Evolutionary conservation across 495 filamentous ascomycete species (phyloP), one percentile per base, ranked within the genome.

Genomic region (Penicillium cosmopolitanum): DNA sequence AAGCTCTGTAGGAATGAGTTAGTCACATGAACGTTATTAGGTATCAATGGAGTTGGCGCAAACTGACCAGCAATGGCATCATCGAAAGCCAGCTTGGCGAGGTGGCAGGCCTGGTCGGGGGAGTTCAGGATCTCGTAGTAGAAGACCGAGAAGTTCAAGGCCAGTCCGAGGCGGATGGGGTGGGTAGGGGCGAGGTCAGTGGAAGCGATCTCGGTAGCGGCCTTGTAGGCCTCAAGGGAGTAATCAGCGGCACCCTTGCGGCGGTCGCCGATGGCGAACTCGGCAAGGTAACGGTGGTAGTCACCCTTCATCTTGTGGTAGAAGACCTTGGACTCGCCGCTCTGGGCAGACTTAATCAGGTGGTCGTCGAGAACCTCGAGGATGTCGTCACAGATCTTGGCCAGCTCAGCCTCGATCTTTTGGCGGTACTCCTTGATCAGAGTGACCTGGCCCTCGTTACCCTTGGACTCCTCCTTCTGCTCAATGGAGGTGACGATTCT

Each of bases 261-360:
- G 81, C 91, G 92, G 76, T 98, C 95, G 74, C 95, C 95, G 77
- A 91, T 84, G 70, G 95, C 96, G 76, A 98, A 98, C 83, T 98
- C 95, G 71, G 95, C 95, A 44, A 98, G 90, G 75, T 98, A 98
- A 74, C 95, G 93, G 89, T 98, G 96, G 82, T 98, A 98, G 81
- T 98, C 95, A 77, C 95, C 95, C 89, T 98, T 98, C 95, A 98
- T 98, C 89, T 98, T 98, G 90, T 98, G 95, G 84, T 98, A 98
- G 83, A 98, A 98, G 63, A 98, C 95, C 87, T 98, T 98, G 63
- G 93, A 97, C 83, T 98, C 95, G 74, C 96, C 95, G 71, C 85
- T 91, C 85, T 96, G 88, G 66, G 95, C 96, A 64, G 92, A 96
- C 57, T 92, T 92, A 77, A 98, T 98, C 71, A 98, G 82, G 83